phyloP scores from a whole-genome alignment of 148 eudicot species.

The Vaccinium vitisidaea region DNA sequence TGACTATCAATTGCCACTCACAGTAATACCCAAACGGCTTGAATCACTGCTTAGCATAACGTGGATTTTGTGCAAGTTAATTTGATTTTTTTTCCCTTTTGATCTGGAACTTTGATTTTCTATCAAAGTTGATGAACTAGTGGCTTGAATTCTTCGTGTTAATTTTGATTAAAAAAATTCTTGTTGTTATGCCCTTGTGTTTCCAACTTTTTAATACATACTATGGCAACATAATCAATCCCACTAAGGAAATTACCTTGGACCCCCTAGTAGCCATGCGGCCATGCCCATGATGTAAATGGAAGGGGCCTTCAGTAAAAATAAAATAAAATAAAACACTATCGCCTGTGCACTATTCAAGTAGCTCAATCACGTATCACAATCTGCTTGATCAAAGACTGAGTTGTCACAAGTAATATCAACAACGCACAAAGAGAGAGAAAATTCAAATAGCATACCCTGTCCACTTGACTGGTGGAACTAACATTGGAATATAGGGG shows the following conservation, averaged over 20 bases:
- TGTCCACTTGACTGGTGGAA: conserved; percentile 93
- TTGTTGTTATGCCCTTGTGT: neutral
- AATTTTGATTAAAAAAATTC: neutral
- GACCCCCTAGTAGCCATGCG: neutral
- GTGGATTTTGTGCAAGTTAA: neutral
- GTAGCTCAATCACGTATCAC: neutral
- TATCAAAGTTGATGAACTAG: neutral
- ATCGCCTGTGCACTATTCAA: neutral
- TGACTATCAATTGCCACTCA: neutral
- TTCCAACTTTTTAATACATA: neutral
- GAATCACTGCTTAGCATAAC: conserved; percentile 11
- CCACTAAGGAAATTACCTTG: neutral
- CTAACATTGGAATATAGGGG: conserved; percentile 97
- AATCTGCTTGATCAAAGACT: conserved; percentile 1
- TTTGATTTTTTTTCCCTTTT: too few relatives aligned
- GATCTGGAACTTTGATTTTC: neutral
- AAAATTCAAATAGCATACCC: conserved; percentile 43
- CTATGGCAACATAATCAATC: neutral
- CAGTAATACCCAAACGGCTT: neutral
- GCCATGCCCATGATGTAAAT: neutral
- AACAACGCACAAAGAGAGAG: neutral
- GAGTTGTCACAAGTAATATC: conserved; percentile 7
- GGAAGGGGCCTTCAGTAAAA: neutral
- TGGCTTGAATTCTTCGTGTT: neutral
- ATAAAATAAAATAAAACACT: neutral